A percentile compares a stretch with the other conserved stretches of the same genome.
phyloP scores from a whole-genome alignment of 805 yeast genomes.

The Crinitomyces ghanaensis region DNA sequence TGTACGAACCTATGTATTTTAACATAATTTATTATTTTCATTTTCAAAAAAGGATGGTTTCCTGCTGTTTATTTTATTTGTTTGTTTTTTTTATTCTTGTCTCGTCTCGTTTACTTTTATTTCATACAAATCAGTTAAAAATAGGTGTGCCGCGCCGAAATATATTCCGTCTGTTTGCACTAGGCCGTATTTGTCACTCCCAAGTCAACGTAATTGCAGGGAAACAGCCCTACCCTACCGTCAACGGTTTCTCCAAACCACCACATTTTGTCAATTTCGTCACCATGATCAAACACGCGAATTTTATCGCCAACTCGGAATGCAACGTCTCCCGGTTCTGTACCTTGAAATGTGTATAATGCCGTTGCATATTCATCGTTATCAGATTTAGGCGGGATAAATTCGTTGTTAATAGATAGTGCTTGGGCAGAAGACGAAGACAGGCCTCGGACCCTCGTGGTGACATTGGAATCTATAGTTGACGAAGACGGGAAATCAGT shows the following conservation, averaged over 20 bases:
- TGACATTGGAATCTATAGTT: constrained; percentile 3
- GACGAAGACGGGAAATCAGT: no score
- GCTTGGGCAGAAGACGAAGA: constrained; percentile 20
- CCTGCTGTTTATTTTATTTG: no score
- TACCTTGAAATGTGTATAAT: constrained; percentile 26
- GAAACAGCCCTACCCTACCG: constrained; percentile 35
- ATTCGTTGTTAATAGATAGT: constrained; percentile 1
- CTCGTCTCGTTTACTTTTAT: no score
- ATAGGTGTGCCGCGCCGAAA: no score
- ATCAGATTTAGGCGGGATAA: constrained; percentile 13
- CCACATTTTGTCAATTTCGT: constrained; percentile 33
- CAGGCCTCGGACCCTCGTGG: constrained; percentile 17
- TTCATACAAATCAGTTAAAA: no score
- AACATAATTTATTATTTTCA: no score
- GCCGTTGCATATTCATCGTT: constrained; percentile 23
- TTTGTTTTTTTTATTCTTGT: no score
- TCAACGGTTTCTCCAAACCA: constrained; percentile 36
- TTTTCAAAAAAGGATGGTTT: no score
- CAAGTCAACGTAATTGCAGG: constrained; percentile 33
- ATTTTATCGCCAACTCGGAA: constrained; percentile 29
- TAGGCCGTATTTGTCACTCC: no score
- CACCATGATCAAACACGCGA: constrained; percentile 26
- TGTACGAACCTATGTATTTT: no score
- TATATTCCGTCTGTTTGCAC: no score
- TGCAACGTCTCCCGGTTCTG: constrained; percentile 28